A percentile compares a stretch with the other conserved stretches of the same genome.
phyloP scores from a whole-genome alignment of 768 basidiomycete species.

The Rubroboletus satanas region DNA sequence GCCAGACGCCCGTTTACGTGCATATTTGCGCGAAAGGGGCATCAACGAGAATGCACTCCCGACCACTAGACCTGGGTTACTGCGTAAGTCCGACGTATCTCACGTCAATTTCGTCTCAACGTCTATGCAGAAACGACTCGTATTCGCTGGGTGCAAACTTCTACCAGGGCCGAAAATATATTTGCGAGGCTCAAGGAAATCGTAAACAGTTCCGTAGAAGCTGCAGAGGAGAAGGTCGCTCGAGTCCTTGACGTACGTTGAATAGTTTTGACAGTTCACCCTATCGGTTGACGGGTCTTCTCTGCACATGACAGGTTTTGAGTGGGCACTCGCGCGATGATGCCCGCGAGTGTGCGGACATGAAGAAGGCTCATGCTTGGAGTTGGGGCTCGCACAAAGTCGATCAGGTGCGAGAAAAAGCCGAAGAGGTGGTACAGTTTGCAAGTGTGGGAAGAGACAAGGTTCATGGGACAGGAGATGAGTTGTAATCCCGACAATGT shows the following conservation, averaged over 20 bases:
- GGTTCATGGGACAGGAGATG: conserved; percentile 28
- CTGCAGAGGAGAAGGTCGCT: conserved; percentile 72
- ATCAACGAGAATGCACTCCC: conserved; percentile 68
- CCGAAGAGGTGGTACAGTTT: conserved; percentile 21
- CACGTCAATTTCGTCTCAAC: background rate
- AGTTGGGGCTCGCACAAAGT: conserved; percentile 23
- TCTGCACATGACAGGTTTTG: conserved; percentile 30
- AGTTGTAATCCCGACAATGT: conserved; percentile 10
- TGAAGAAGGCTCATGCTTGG: conserved; percentile 14
- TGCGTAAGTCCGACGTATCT: conserved; percentile 48
- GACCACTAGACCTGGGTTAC: conserved; percentile 64
- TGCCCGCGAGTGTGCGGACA: conserved; percentile 17
- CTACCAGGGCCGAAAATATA: conserved; percentile 51
- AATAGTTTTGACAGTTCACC: background rate
- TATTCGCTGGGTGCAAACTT: conserved; percentile 72
- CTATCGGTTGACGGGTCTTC: background rate
- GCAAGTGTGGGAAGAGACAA: conserved; percentile 10
- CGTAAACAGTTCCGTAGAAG: conserved; percentile 62
- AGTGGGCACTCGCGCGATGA: conserved; percentile 35
- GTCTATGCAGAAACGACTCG: conserved; percentile 60
- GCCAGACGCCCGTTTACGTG: conserved; percentile 91
- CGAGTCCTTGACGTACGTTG: conserved; percentile 36
- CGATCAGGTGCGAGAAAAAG: conserved; percentile 25
- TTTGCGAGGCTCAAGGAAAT: conserved; percentile 62
- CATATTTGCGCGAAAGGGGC: conserved; percentile 77